Evolutionary conservation across 2,329 filamentous ascomycete species (phyloP), one percentile per base, ranked within the genome.

Genomic region (Penicillium hesseltinei): DNA sequence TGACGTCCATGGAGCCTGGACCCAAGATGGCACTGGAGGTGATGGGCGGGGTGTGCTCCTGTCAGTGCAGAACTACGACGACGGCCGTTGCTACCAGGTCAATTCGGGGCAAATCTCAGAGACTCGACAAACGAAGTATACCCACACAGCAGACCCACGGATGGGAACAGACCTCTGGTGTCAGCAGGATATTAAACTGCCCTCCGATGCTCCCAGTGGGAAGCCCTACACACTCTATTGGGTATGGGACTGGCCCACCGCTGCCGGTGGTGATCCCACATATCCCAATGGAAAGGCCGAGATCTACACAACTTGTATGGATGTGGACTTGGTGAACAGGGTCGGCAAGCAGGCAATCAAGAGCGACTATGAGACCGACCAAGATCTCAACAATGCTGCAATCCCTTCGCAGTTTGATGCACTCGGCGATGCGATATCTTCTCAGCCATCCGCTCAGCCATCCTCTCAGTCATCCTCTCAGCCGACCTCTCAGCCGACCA

Each of bases 241-340:
- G 93, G 88, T 97, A 45, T 97, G 94, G 94, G 89, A 96, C 74
- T 99, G 92, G 91, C 88, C 88, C 3, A 87, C 84, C 15, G 79
- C 63, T n/a, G 68, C 75, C 11, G 66, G 68, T 38, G 70, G 60
- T 19, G 70, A 76, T 58, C 65, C 72, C 17, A 66, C 60, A 9
- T 63, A 75, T 23, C 73, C 74, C n/a, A 62, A 75, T 7, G 77
- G 77, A 40, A 79, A 79, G 63, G 62, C 70, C 45, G 78, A 81
- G 62, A 69, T 78, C 38, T 81, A 81, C 58, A 81, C 79, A 2
- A 78, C 77, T 15, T 81, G 79, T 60, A 79, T 81, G 66, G 79
- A 81, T 60, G 68, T 81, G 21, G 73, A 80, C 51, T 69, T 80
- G 44, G 62, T 71, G 29, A 49, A 65, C n/a, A 53, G 54, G 2